Conservation (phyloP, 805 yeast species). For the Pichia californica region DNA sequence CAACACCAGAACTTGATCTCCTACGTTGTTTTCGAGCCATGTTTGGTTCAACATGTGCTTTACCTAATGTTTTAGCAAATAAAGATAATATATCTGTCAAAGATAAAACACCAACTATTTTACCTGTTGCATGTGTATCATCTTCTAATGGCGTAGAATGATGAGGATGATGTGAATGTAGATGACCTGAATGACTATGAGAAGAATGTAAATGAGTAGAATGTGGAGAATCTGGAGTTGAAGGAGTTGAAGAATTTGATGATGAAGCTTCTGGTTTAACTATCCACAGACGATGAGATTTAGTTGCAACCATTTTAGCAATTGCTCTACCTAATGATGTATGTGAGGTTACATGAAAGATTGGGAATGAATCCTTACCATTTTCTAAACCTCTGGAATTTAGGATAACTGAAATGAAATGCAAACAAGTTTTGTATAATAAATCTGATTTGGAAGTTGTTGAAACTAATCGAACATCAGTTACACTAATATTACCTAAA, state of each 20-base stretch:
- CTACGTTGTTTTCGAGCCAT: slow-evolving; percentile 87
- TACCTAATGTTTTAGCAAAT: slow-evolving; percentile 70
- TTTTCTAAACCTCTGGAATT: slow-evolving; percentile 86
- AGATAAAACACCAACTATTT: slow-evolving; percentile 84
- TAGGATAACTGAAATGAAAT: slow-evolving; percentile 79
- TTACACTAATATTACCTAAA: slow-evolving; percentile 89
- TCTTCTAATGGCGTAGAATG: slow-evolving; percentile 20
- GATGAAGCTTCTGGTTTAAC: slow-evolving; percentile 45
- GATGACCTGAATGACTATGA: slow-evolving; percentile 5
- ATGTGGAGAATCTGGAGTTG: slow-evolving; percentile 9
- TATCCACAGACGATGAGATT: slow-evolving; percentile 84
- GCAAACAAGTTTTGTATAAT: slow-evolving; percentile 75
- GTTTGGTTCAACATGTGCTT: slow-evolving; percentile 67
- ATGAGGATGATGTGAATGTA: slow-evolving; percentile 7
- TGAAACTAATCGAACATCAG: slow-evolving; percentile 86
- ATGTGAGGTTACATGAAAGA: slow-evolving; percentile 80
- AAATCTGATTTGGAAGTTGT: slow-evolving; percentile 81
- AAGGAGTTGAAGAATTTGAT: slow-evolving; percentile 10
- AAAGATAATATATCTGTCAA: slow-evolving; percentile 83
- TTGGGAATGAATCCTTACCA: slow-evolving; percentile 95
- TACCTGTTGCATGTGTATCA: slow-evolving; percentile 58
- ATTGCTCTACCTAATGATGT: slow-evolving; percentile 82
- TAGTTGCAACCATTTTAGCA: slow-evolving; percentile 93
- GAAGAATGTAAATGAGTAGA: slow-evolving; percentile 3
- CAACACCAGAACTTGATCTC: slow-evolving; percentile 40